Evolutionary conservation across 2,329 filamentous ascomycete species (phyloP).

Genomic region (Cladophialophora carrionii): DNA sequence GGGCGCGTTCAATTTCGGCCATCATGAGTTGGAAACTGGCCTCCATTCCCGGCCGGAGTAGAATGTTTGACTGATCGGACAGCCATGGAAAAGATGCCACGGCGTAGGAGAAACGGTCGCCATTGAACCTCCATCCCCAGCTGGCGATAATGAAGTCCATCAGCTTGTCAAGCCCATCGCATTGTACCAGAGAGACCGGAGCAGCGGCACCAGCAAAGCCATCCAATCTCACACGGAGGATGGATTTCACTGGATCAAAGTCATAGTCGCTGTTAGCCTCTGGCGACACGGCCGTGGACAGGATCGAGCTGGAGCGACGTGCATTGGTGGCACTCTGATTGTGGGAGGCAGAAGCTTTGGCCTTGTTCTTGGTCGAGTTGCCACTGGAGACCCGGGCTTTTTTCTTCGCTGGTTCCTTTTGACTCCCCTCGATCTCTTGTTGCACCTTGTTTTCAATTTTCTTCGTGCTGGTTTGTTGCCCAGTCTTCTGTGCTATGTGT

Average conservation of each 20-base stretch:
- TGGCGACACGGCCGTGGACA: background rate
- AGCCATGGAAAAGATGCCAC: conserved; percentile 34
- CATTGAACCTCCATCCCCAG: conserved; percentile 33
- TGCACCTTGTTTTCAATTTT: conserved; percentile 27
- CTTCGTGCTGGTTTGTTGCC: conserved; percentile 16
- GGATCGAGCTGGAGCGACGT: conserved; percentile 1
- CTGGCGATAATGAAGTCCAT: conserved; percentile 24
- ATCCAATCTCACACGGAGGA: conserved; percentile 25
- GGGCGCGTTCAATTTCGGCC: conserved; percentile 28
- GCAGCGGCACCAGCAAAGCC: conserved; percentile 23
- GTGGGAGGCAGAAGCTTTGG: conserved; percentile 1
- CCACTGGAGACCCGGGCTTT: conserved; percentile 10
- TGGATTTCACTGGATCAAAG: conserved; percentile 17
- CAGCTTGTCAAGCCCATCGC: conserved; percentile 23
- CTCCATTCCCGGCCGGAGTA: conserved; percentile 26
- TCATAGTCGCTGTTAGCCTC: background rate
- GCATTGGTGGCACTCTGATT: background rate
- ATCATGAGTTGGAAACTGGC: conserved; percentile 32
- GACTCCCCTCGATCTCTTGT: conserved; percentile 20
- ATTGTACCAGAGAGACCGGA: conserved; percentile 21
- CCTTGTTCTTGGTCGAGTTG: conserved; percentile 13
- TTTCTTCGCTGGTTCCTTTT: conserved; percentile 14
- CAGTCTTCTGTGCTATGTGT: conserved; percentile 23
- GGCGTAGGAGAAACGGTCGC: conserved; percentile 21
- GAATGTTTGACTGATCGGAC: conserved; percentile 25